A percentile compares a stretch with the other conserved stretches of the same genome.
phyloP scores from a whole-genome alignment of 2,329 filamentous ascomycete genomes.

The Penicillium sp. region DNA sequence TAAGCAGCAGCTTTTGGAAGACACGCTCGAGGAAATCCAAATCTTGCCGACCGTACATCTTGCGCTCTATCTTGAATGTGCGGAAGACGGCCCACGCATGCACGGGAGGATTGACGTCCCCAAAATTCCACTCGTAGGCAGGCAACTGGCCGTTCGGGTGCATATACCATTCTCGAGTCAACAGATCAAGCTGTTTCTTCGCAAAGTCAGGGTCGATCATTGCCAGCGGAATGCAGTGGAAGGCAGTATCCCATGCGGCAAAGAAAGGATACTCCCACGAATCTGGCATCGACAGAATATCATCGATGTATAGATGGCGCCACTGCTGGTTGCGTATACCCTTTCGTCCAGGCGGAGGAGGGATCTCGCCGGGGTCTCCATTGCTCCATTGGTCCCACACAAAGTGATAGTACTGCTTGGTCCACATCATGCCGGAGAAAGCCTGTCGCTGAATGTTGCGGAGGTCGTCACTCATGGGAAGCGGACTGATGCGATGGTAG shows the following conservation, averaged over 20 bases:
- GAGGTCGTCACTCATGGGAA: slow-evolving; percentile 90
- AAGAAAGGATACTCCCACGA: slow-evolving; percentile 99
- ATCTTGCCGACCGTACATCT: slow-evolving; percentile 92
- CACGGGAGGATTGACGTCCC: slow-evolving; percentile 93
- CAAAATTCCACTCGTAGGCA: slow-evolving; percentile 96
- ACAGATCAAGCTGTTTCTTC: slow-evolving; percentile 94
- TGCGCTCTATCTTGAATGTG: slow-evolving; percentile 96
- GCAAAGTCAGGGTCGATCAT: slow-evolving; percentile 98
- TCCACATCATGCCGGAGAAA: slow-evolving; percentile 97
- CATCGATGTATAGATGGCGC: slow-evolving; percentile 93
- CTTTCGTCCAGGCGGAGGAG: slow-evolving; percentile 77
- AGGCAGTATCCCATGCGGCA: slow-evolving; percentile 94
- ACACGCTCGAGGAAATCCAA: slow-evolving; percentile 93
- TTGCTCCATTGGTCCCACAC: slow-evolving; percentile 98
- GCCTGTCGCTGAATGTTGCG: slow-evolving; percentile 94
- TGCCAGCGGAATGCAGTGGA: slow-evolving; percentile 91
- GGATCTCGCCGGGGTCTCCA: slow-evolving; percentile 82
- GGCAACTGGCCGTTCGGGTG: slow-evolving; percentile 94
- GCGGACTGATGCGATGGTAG: slow-evolving; percentile 86
- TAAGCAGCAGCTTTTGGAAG: slow-evolving; percentile 91
- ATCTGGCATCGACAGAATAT: slow-evolving; percentile 95
- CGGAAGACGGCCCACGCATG: slow-evolving; percentile 96
- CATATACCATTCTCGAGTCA: slow-evolving; percentile 98
- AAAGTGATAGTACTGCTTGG: slow-evolving; percentile 94
- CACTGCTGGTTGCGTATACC: slow-evolving; percentile 81